Percentiles rank a stretch among this genome's conserved stretches.
These are phyloP conservation scores for Knoxdaviesia capensis DNA, from an alignment of 2,329 filamentous ascomycete species.

Conservation along the genomic window DNA sequence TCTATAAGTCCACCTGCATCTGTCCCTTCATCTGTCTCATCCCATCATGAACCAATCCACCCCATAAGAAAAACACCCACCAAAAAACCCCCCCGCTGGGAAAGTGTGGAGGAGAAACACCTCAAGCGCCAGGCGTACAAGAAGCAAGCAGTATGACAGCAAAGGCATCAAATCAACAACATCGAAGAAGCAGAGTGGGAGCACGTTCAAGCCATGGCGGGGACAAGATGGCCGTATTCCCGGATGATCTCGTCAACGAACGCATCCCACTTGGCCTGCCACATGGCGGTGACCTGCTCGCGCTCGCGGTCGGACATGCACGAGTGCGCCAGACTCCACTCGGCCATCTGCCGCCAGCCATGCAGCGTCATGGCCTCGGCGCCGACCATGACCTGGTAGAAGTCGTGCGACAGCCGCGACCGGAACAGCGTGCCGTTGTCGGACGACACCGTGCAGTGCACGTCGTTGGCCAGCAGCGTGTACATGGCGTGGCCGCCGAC, in stretches of 20 bases:
- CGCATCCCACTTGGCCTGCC: slow-evolving; percentile 33
- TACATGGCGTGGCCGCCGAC: slow-evolving; percentile 48
- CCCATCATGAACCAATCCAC: too few species aligned
- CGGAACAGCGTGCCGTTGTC: slow-evolving; percentile 57
- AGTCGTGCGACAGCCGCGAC: slow-evolving; percentile 57
- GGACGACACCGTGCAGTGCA: slow-evolving; percentile 55
- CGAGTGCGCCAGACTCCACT: slow-evolving; percentile 43
- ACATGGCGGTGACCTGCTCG: slow-evolving; percentile 17
- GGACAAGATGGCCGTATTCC: slow-evolving; percentile 12
- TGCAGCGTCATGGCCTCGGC: slow-evolving; percentile 44
- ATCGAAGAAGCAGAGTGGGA: too few species aligned
- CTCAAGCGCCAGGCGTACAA: too few species aligned
- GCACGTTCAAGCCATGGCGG: neutral
- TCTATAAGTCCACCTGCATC: too few species aligned
- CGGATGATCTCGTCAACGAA: slow-evolving; percentile 34
- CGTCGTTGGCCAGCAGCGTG: slow-evolving; percentile 45
- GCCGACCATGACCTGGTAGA: slow-evolving; percentile 57
- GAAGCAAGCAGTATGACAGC: too few species aligned
- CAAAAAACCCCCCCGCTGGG: too few species aligned
- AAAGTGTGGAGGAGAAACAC: too few species aligned
- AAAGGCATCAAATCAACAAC: too few species aligned
- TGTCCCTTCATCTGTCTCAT: too few species aligned
- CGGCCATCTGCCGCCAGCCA: slow-evolving; percentile 48
- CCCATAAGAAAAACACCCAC: too few species aligned
- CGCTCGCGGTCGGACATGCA: slow-evolving; percentile 27